Evolutionary conservation across 2,329 filamentous ascomycete genomes (phyloP).

Genomic region (Penicillium capsulatum): DNA sequence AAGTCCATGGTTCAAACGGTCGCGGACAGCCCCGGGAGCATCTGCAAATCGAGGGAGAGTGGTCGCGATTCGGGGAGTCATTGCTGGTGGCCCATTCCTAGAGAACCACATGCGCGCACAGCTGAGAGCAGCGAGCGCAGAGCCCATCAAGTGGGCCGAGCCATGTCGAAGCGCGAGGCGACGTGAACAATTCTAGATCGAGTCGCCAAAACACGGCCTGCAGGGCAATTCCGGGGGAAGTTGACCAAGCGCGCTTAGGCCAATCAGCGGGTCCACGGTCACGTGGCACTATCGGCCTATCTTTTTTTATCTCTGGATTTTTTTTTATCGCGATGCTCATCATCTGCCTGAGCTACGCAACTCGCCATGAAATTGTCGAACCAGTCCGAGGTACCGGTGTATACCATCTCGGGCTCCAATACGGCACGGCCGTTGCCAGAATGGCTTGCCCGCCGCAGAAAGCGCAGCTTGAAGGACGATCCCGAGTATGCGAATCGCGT

Average conservation of each 20-base stretch:
- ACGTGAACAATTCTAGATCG: slow-evolving; percentile 6
- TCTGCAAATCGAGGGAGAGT: slow-evolving; percentile 26
- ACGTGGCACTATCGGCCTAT: slow-evolving; percentile 33
- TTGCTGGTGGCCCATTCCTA: slow-evolving; percentile 28
- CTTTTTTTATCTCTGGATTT: slow-evolving; percentile 24
- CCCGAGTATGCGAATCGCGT: slow-evolving; percentile 89
- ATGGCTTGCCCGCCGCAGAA: slow-evolving; percentile 87
- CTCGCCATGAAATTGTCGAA: slow-evolving; percentile 51
- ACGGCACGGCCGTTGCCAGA: slow-evolving; percentile 85
- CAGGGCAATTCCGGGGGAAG: slow-evolving; percentile 30
- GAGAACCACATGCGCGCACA: slow-evolving; percentile 16
- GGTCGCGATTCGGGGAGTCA: slow-evolving; percentile 29
- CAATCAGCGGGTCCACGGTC: slow-evolving; percentile 30
- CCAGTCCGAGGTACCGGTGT: slow-evolving; percentile 79
- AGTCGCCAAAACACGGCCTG: slow-evolving; percentile 8
- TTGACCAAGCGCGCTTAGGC: slow-evolving; percentile 30
- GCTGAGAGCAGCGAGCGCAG: slow-evolving; percentile 17
- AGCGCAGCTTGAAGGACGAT: slow-evolving; percentile 87
- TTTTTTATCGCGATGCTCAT: slow-evolving; percentile 13
- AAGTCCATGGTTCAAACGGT: slow-evolving; percentile 41
- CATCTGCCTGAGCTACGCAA: slow-evolving; percentile 5
- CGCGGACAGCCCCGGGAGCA: slow-evolving; percentile 26
- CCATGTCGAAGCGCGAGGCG: slow-evolving; percentile 10
- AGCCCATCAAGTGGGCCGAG: slow-evolving; percentile 15
- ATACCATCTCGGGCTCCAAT: slow-evolving; percentile 88